Evolutionary conservation across 306 rosid genomes (phyloP).

Genomic region (Fragaria iinumae): DNA sequence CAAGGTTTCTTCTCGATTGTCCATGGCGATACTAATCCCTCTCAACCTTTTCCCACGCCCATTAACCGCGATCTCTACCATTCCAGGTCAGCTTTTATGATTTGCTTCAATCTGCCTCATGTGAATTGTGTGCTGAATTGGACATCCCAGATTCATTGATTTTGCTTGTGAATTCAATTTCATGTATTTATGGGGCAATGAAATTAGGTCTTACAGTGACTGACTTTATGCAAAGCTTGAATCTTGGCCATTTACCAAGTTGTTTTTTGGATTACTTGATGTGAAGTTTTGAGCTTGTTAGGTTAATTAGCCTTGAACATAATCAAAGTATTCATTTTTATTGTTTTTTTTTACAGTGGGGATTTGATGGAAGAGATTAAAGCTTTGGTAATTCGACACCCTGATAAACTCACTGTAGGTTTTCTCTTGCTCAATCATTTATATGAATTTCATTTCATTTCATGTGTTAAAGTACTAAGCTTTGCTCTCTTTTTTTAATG

Average conservation of each 20-base stretch:
- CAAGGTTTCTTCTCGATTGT: conserved; percentile 37
- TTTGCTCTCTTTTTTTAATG: background rate
- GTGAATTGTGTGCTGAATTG: background rate
- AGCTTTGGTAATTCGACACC: conserved; percentile 81
- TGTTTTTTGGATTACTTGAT: background rate
- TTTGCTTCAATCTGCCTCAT: background rate
- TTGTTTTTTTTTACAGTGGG: conserved; percentile 49
- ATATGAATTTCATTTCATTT: conserved; percentile 9
- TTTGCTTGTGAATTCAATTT: background rate
- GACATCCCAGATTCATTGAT: background rate
- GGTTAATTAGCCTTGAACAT: background rate
- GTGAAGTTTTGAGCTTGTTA: background rate
- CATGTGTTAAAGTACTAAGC: conserved; percentile 1
- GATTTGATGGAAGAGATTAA: conserved; percentile 73
- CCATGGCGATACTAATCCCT: conserved; percentile 40
- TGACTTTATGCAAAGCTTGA: background rate
- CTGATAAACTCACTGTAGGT: conserved; percentile 70
- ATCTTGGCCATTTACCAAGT: background rate
- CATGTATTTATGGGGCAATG: background rate
- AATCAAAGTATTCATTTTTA: conserved; percentile 16
- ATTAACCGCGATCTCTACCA: conserved; percentile 88
- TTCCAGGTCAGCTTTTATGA: conserved; percentile 51
- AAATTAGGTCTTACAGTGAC: background rate
- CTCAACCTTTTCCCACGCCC: conserved; percentile 31
- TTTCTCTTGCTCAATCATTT: conserved; percentile 4